phyloP scores from a whole-genome alignment of 169 alveolate species.

The Perkinsus marinus region DNA sequence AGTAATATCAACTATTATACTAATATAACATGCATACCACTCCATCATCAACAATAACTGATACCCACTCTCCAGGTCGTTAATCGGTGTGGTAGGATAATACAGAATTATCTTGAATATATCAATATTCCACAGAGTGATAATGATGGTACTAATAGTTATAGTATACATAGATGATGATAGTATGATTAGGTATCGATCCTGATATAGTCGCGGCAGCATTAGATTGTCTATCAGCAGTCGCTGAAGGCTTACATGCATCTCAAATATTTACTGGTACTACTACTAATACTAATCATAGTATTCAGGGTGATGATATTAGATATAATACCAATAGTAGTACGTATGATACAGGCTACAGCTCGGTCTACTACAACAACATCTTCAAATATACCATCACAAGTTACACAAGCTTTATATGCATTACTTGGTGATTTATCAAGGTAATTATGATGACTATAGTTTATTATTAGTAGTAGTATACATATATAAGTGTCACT shows the following conservation, averaged over 20 bases:
- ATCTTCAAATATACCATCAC: background rate
- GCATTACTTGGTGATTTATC: background rate
- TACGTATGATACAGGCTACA: background rate
- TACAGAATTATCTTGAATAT: background rate
- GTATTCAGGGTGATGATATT: no score
- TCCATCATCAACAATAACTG: no score
- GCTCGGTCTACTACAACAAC: background rate
- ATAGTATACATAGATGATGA: background rate
- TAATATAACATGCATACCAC: no score
- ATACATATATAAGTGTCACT: no score
- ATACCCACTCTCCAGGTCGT: background rate
- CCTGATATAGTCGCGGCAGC: background rate
- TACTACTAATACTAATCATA: no score
- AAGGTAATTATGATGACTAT: background rate
- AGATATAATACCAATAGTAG: background rate
- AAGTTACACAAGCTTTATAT: background rate
- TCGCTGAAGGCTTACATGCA: background rate
- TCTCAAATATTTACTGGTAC: background rate
- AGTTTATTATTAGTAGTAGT: background rate
- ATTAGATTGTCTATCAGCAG: background rate
- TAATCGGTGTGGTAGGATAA: background rate
- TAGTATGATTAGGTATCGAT: background rate
- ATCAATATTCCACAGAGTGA: background rate
- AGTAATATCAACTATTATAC: background rate
- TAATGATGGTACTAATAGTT: no score